These are phyloP conservation scores for Capronia epimyces DNA, from an alignment of 2,329 filamentous ascomycete genomes.

Conservation along the genomic window DNA sequence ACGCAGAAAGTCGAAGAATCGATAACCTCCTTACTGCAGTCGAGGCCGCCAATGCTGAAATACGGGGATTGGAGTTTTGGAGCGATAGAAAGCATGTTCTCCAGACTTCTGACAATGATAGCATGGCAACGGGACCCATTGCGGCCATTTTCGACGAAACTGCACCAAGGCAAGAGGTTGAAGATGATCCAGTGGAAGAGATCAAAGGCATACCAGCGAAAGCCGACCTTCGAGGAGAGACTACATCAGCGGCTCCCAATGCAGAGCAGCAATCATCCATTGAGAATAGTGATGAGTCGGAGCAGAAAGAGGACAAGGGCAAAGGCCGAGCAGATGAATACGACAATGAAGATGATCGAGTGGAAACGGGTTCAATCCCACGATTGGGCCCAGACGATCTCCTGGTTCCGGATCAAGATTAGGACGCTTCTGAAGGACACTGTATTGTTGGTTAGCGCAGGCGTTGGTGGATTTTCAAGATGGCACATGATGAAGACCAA, in stretches of 20 bases:
- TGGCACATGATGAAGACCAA: background rate
- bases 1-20: constrained; percentile 48
- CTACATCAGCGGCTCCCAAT: constrained; percentile 6
- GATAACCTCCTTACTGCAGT: constrained; percentile 69
- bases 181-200: constrained; percentile 28
- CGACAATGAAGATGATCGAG: constrained; percentile 21
- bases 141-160: constrained; percentile 22
- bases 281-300: constrained; percentile 8
- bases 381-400: constrained; percentile 18
- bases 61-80: constrained; percentile 79
- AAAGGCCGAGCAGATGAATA: constrained; percentile 11
- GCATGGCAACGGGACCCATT: constrained; percentile 16
- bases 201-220: constrained; percentile 61
- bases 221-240: constrained; percentile 37
- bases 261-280: background rate
- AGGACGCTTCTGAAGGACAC: constrained; percentile 9
- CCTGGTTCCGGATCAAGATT: constrained; percentile 17
- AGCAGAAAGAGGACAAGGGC: constrained; percentile 18
- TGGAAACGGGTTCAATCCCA: constrained; percentile 16
- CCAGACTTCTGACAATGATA: constrained; percentile 23
- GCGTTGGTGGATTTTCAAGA: constrained; percentile 16
- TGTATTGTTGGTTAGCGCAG: constrained; percentile 22
- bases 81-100: constrained; percentile 55
- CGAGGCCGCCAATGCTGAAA: constrained; percentile 71
- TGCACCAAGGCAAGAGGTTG: constrained; percentile 12